Base-by-base conservation (phyloP, 2,329 filamentous ascomycete species). In the Aspergillus fischeri region DNA sequence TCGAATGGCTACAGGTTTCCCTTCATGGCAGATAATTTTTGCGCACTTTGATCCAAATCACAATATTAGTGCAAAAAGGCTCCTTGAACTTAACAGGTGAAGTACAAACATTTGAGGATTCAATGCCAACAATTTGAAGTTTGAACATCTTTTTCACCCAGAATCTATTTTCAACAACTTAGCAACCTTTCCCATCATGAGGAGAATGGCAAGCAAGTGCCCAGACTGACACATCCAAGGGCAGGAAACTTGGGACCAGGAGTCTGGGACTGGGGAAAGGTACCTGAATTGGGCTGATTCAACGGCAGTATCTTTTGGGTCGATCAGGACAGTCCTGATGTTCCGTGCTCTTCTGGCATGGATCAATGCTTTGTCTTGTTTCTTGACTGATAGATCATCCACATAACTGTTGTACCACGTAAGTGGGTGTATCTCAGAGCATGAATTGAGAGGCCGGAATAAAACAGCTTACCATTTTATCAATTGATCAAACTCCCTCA, bases 111-210 rank as follows among this genome's bases (percentile, higher is more conserved):
- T 75, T 70, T 44, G 70, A 66, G 52, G 69, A 67, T 52, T 70
- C 72, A 29, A 67, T 64, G 21, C 77, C 77, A 47, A 72, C 67
- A 38, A 72, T 66, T 55, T 77, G 72, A 45, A 81, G 71, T 52
- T 76, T 77, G 63, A 81, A 81, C 79, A 81, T 81, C 63, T 81
- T 81, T 62, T 81, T 81, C 25, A 79, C 78, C 79, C 79, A 81
- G 59, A 81, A 81, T 49, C 79, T 80, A 59, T 47, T 48, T 3
- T 42, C 9, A 58, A 38, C 35, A 32, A 21, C 28, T 58, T 53
- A 52, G 49, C 20, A 25, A 11, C 3, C 3, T 20, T 20, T 44
- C 9, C 7, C 21, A 9, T 21, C 4, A 9, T 17, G 8, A 10
- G n/a, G 41, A 10, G 6, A 44, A 20, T 21, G 41, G 5, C n/a